Base-by-base conservation (phyloP, 345 rosid genomes). In the Eucalyptus tenuipes region DNA sequence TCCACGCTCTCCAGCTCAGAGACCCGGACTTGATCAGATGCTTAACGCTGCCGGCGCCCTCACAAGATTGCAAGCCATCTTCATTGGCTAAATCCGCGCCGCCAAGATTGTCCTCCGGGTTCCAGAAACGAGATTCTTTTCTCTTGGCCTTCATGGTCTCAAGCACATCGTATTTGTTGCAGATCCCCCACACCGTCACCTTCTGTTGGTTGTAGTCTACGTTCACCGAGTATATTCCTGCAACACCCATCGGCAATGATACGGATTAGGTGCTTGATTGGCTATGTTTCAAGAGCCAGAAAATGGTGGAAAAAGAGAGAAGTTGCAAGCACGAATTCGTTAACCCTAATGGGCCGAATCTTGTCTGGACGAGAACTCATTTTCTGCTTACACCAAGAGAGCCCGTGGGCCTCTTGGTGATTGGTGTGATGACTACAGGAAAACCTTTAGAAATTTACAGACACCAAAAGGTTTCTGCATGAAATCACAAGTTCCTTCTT, bases 161-260 rank as follows among this genome's bases (percentile, higher is more conserved):
- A 81, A 97, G 88, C 84, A 96, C 98, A 50, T 93, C 94, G 85
- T 93, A 66, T 79, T 96, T 97, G 93, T 97, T 95, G 93, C 98
- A 97, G 47, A 97, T 96, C 40, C 98, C 98, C 99, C 99, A 97
- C 17, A 95, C 98, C 4, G 94, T 95, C 91, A 94, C 98, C 91
- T 96, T 97, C 81, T 96, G 99, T 55, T 96, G 92, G 85, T 90
- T 64, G 57, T 92, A 93, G 68, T 97, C 96, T 61, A 96, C 95
- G 71, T 92, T 94, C 86, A 95, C 97, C 29, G 97, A 95, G 88
- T 96, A 93, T 89, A 96, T 96, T 59, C 99, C 99, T 97, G 94
- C 81, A 64, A 29, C 61, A 44, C 33, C 84, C 84, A 40, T 40
- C 47, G 15, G 24, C 42, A 1, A 40, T 7, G 15, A 37, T 75